Evolutionary conservation across 2,329 filamentous ascomycete genomes (phyloP), one percentile per base, ranked within the genome.

Genomic region (Macroventuria anomochaeta): DNA sequence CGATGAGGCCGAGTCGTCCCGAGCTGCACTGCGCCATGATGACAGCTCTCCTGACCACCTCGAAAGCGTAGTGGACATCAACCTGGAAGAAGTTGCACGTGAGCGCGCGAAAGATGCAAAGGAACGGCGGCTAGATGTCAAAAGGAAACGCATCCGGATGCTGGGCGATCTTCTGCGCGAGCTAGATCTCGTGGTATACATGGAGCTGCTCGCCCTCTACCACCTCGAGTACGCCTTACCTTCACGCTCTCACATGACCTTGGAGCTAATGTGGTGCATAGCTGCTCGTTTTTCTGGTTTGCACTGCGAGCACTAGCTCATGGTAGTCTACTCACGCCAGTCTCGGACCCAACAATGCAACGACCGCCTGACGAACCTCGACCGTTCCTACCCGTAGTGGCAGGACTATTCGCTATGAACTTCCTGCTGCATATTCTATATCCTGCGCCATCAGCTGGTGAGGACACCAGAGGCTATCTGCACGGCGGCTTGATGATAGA

Each of bases 401-500:
- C 85, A 38, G 75, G 76, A 46, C 79, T 77, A 53, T 87, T 86
- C 63, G 53, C 81, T 15, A 65, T 85, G 40, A 86, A 83, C 73
- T 78, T 85, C 56, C 51, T 85, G 18, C 75, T 84, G 26, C 85
- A 87, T 64, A 68, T 76, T 33, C 64, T 71, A 6, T 72, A 71
- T 40, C 58, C 65, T 21, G 69, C 73, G 6, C 79, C 79, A 1
- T 65, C 74, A 3, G 79, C 77, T 2, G 77, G 77, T 23, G 79
- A 81, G 58, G 76, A 76, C 17, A 80, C 79, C 5, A 64, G 79
- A 59, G 79, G 77, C 25, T 87, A 86, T 66, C 73, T 87, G 11
- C 84, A 87, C 64, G 85, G 85, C 5, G 84, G 85, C 2, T 60
- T 87, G 42, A 79, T 85, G 60, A 84, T 88, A 64, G 85, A 88